Evolutionary conservation across 2,329 filamentous ascomycete genomes (phyloP), one percentile per base, ranked within the genome.

Genomic region (Didymella segeticola): DNA sequence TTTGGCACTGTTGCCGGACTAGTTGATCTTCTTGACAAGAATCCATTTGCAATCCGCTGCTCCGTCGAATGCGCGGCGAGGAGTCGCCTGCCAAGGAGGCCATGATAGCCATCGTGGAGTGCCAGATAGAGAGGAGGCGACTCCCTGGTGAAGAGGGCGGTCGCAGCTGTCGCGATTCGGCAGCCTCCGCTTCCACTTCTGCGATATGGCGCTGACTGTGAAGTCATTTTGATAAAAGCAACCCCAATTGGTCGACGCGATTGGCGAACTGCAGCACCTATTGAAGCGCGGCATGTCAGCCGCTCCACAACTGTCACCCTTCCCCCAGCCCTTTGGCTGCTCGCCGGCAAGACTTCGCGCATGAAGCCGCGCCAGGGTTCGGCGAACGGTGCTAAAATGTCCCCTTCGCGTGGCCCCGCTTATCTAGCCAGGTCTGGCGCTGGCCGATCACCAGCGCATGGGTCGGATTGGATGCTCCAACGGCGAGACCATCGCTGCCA

Each of bases 401-500:
- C 41, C 34, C n/a, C 41, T 49, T 54, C 51, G 51, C 51, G 51
- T 54, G 51, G 56, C 39, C 45, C 49, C 43, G 33, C 51, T 29
- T 34, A 5, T 22, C 53, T 55, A 53, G 50, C 51, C 51, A 45
- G 27, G 45, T 27, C 22, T 41, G 51, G 51, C 23, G 29, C 34
- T 39, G 46, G 51, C 51, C 45, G 45, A 42, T 52, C 48, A 33
- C 50, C 27, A 27, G 25, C 30, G 20, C 45, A 54, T 41, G 51
- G 51, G 45, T 54, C 29, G 55, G 59, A 67, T 64, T 66, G 65
- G 65, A 34, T 37, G 52, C 42, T n/a, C 29, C 31, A 53, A 64
- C 62, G 60, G 62, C 61, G 59, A 63, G 61, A 58, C 54, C 58
- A 50, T 34, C 45, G n/a, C n/a, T n/a, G n/a, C n/a, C n/a, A n/a